These are phyloP conservation scores for Lignosus rhinocerotis DNA, from an alignment of 1,284 basidiomycete species.

Conservation along the genomic window DNA sequence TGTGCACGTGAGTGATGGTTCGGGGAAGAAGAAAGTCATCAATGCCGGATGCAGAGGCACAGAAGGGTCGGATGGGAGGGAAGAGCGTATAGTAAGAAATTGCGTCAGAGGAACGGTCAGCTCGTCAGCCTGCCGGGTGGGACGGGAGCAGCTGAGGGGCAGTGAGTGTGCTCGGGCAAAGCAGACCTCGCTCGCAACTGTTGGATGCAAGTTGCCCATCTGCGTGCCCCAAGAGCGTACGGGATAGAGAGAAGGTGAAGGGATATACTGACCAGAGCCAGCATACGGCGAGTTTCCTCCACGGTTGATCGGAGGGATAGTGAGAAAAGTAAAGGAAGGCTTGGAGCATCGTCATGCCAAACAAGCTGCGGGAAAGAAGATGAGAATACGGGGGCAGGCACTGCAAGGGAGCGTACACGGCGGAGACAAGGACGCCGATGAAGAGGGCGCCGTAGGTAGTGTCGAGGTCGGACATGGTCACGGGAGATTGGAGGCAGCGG, in stretches of 20 bases:
- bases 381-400: no score
- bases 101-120: no score
- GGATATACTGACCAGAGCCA: slow-evolving; percentile 23
- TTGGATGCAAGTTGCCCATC: no score
- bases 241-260: neutral
- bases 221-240: no score
- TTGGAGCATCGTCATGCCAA: slow-evolving; percentile 42
- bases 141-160: no score
- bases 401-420: slow-evolving; percentile 25
- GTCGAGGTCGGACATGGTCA: slow-evolving; percentile 22
- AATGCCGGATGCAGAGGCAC: no score
- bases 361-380: slow-evolving; percentile 33
- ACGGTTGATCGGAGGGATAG: slow-evolving; percentile 37
- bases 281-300: slow-evolving; percentile 41
- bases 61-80: no score
- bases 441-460: slow-evolving; percentile 28
- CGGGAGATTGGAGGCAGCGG: neutral
- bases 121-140: no score
- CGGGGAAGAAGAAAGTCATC: neutral
- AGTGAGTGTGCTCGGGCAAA: no score
- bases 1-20: neutral
- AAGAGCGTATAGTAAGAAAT: no score
- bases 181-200: no score
- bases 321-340: slow-evolving; percentile 41
- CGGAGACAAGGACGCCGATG: slow-evolving; percentile 26